Percentiles rank a stretch among this genome's conserved stretches.
Evolutionary conservation across 148 eudicot genomes (phyloP).

Genomic region (Heliamphora exappendiculata): DNA sequence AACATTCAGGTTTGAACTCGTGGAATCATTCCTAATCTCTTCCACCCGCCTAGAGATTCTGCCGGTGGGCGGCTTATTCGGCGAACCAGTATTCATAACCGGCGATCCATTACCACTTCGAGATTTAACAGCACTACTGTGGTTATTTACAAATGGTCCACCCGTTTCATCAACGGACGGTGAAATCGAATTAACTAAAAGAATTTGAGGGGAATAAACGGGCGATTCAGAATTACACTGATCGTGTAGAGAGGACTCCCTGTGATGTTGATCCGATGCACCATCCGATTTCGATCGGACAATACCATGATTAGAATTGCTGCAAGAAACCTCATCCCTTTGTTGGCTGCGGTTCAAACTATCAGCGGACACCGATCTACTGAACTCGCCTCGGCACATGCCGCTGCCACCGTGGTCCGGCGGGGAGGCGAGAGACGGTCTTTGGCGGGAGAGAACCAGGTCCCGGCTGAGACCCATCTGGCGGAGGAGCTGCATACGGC

Average conservation of each 20-base stretch:
- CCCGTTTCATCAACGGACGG: constrained; percentile 5
- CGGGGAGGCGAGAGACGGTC: constrained; percentile 9
- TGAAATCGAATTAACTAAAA: constrained; percentile 39
- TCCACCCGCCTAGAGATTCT: constrained; percentile 20
- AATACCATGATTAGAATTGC: constrained; percentile 6
- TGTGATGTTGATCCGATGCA: constrained; percentile 7
- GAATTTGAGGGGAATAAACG: constrained; percentile 21
- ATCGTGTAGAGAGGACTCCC: constrained; percentile 1
- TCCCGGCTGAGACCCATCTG: constrained; percentile 52
- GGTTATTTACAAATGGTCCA: constrained; percentile 40
- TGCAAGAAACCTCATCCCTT: constrained; percentile 10
- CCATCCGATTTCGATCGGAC: constrained; percentile 41
- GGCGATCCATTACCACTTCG: constrained; percentile 21
- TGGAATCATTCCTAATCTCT: constrained; percentile 27
- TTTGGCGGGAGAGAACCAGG: constrained; percentile 36
- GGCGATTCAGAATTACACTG: constrained; percentile 19
- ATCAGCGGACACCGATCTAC: constrained; percentile 42
- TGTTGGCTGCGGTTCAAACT: constrained; percentile 8
- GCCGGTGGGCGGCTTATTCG: constrained; percentile 43
- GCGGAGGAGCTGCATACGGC: constrained; percentile 56
- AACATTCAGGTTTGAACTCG: background rate
- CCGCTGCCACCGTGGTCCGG: background rate
- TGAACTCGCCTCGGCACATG: constrained; percentile 6
- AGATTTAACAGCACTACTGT: constrained; percentile 26
- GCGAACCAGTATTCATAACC: constrained; percentile 22